Base-by-base conservation (phyloP, 176 grass and related monocot genomes). In the Echinochloa phyllopogon region DNA sequence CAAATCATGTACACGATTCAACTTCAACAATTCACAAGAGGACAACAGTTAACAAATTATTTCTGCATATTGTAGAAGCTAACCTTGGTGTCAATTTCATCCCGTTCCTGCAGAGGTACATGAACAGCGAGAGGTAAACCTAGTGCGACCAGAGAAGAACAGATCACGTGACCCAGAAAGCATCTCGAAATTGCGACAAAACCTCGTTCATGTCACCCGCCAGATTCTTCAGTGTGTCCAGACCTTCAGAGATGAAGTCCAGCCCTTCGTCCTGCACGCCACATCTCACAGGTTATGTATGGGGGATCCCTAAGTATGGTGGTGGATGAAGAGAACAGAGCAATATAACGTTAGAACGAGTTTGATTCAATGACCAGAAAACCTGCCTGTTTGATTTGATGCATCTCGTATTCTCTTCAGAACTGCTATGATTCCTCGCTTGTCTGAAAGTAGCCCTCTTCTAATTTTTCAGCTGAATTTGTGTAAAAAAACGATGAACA, bases 31-130 rank as follows among this genome's bases (percentile, higher is more conserved):
- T 65, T 29, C 29, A 51, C 23, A 72, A 1, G 24, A 82, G 15
- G 51, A 53, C 56, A 56, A 15, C 33, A 74, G 0, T 27, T 8
- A 27, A 17, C 68, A 25, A 0, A 42, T 13, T 60, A 60, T 14
- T 24, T 84, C 1, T 48, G 72, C 37, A 76, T 8, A 8, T 14
- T 60, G 2, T 49, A 33, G 16, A 66, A 66, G 24, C 29, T 13
- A 21, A 94, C 93, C 96, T 99, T 99, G 17, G 76, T 79, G 67
- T 98, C 96, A 39, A 98, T 98, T 79, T 95, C 93, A 87, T 95
- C 91, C 87, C 95, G 10, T 87, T 98, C 93, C 96, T 98, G 87
- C 55, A 83, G 64, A 40, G 63, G 69, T 58, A 78, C n/a, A 87
- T 24, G 52, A 65, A 65, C 48, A 78, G 4, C 20, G 29, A 13